Percentiles rank a stretch among this genome's conserved stretches.
These are phyloP conservation scores for Dactylorhiza incarnata DNA, from an alignment of 106 monocot species.

Conservation along the genomic window DNA sequence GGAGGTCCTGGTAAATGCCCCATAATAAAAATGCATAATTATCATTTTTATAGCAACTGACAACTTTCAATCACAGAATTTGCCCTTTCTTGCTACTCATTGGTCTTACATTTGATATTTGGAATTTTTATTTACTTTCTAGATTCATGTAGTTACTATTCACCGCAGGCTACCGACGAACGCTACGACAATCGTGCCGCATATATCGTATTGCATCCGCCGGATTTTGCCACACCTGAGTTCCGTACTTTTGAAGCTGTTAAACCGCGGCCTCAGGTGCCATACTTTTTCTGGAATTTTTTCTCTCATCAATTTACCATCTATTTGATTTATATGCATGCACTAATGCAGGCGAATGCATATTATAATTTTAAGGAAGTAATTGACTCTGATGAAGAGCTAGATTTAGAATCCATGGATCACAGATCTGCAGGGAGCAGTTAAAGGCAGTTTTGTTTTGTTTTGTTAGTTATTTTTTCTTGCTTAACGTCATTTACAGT, in stretches of 20 bases:
- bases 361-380: conserved; percentile 85
- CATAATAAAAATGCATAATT: too few species aligned
- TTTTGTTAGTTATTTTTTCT: too few species aligned
- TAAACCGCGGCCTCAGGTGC: conserved; percentile 58
- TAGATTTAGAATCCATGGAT: conserved; percentile 65
- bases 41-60: too few species aligned
- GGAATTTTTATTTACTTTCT: background rate
- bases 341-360: conserved; percentile 51
- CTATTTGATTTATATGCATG: background rate
- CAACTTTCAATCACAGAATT: too few species aligned
- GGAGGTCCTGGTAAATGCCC: too few species aligned
- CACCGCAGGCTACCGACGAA: conserved; percentile 44
- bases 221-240: conserved; percentile 50
- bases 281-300: background rate
- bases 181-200: conserved; percentile 58
- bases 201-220: conserved; percentile 53
- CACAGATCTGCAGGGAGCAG: conserved; percentile 12
- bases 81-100: too few species aligned
- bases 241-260: conserved; percentile 65
- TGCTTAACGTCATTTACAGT: too few species aligned
- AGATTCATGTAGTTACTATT: background rate
- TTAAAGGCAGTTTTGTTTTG: too few species aligned
- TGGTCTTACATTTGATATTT: background rate
- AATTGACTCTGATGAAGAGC: conserved; percentile 93
- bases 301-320: background rate